Evolutionary conservation across 73 alveolate genomes (phyloP).

Genomic region (Paramecium sexaurelia): DNA sequence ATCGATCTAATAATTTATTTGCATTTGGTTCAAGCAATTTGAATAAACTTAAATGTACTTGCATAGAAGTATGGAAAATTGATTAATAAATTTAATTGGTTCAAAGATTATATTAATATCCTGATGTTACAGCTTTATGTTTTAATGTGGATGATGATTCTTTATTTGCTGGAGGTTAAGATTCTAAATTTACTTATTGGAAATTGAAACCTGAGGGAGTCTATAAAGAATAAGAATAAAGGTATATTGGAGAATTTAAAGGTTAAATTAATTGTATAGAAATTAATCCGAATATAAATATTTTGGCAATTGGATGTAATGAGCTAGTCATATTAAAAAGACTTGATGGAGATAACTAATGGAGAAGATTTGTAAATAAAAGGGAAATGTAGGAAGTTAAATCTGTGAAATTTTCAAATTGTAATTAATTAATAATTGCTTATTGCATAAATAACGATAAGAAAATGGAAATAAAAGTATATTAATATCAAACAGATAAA

Average conservation of each 20-base stretch:
- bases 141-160: neutral
- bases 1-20: neutral
- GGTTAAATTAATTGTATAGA: neutral
- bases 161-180: neutral
- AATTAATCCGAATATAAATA: neutral
- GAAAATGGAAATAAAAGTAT: neutral
- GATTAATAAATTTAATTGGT: neutral
- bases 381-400: neutral
- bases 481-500: neutral
- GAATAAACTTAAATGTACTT: neutral
- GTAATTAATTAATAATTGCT: neutral
- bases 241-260: neutral
- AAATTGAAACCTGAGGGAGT: neutral
- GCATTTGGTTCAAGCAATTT: neutral
- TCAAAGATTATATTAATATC: neutral
- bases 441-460: neutral
- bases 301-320: neutral
- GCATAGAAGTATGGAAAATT: neutral
- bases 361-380: too few relatives aligned
- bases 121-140: neutral
- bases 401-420: neutral
- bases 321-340: neutral
- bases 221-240: neutral
- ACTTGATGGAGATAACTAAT: too few relatives aligned
- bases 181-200: neutral